phyloP scores from a whole-genome alignment of 2,329 filamentous ascomycete genomes.

The Cercospora citrullina region DNA sequence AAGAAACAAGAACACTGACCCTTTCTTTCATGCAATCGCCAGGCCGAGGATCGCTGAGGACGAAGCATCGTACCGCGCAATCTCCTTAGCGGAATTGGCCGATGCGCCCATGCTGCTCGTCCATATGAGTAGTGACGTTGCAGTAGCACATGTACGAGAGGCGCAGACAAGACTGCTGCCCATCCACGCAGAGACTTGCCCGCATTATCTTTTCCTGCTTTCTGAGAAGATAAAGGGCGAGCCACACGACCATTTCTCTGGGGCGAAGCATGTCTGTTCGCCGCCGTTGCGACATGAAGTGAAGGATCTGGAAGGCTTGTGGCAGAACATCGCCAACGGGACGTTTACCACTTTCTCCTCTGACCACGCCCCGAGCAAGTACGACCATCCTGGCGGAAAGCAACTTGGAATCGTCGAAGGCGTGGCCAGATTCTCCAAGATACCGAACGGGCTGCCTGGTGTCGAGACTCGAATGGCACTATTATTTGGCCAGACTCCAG shows the following conservation, averaged over 20 bases:
- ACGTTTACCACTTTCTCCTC: constrained; percentile 41
- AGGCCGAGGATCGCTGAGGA: constrained; percentile 50
- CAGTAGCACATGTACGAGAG: constrained; percentile 38
- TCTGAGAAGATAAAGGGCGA: constrained; percentile 37
- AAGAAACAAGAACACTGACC: constrained; percentile 42
- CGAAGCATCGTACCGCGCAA: constrained; percentile 54
- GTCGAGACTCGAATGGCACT: constrained; percentile 46
- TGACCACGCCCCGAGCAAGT: constrained; percentile 44
- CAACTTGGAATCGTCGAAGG: constrained; percentile 41
- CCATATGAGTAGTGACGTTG: constrained; percentile 50
- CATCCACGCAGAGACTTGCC: constrained; percentile 43
- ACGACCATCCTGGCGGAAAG: constrained; percentile 43
- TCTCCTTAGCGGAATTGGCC: constrained; percentile 52
- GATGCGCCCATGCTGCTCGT: constrained; percentile 56
- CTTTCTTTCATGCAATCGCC: constrained; percentile 50
- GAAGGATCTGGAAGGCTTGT: constrained; percentile 39
- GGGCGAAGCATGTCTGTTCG: constrained; percentile 41
- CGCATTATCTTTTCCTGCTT: constrained; percentile 41
- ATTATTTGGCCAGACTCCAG: constrained; percentile 41
- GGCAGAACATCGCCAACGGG: constrained; percentile 40
- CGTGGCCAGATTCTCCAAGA: constrained; percentile 43
- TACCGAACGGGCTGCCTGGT: constrained; percentile 48
- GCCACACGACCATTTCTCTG: constrained; percentile 39
- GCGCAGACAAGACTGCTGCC: constrained; percentile 40
- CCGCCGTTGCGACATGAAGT: constrained; percentile 38